Conservation (phyloP, 257 asterid species). For the Plantago ovata region DNA sequence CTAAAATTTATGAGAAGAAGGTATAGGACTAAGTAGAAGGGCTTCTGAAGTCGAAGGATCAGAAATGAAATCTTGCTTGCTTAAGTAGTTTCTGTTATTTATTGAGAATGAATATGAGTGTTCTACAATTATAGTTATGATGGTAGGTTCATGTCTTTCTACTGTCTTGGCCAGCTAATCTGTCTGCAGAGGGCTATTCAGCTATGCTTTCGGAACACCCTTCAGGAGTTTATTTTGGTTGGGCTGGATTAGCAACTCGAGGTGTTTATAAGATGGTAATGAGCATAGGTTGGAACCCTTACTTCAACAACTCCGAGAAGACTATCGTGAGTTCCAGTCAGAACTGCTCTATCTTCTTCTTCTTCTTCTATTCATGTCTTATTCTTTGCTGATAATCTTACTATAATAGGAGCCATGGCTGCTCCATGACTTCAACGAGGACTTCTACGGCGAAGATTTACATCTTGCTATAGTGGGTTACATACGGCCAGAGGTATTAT, state of each 20-base stretch:
- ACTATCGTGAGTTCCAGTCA: conserved; percentile 58
- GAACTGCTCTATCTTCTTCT: not conserved
- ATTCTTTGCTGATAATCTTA: conserved; percentile 7
- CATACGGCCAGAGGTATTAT: conserved; percentile 76
- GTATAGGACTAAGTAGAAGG: no score
- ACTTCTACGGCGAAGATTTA: conserved; percentile 83
- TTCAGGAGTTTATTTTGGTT: conserved; percentile 85
- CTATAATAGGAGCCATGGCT: conserved; percentile 85
- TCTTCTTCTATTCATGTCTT: not conserved
- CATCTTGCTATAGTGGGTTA: conserved; percentile 79
- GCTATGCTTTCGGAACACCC: conserved; percentile 75
- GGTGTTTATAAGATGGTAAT: conserved; percentile 91
- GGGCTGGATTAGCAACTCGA: conserved; percentile 66
- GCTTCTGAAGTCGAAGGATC: no score
- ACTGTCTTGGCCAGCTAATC: conserved; percentile 54
- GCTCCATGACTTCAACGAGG: conserved; percentile 78
- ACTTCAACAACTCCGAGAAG: conserved; percentile 81
- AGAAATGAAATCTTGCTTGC: no score
- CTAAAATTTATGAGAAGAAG: no score
- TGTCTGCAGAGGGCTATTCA: conserved; percentile 65
- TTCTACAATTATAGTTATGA: not conserved
- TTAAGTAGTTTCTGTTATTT: no score
- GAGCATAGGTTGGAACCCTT: conserved; percentile 99
- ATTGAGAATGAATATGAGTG: not conserved
- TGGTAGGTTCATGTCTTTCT: not conserved